Conservation (phyloP, 1,139 yeast genomes). For the Suhomyces maxii region DNA sequence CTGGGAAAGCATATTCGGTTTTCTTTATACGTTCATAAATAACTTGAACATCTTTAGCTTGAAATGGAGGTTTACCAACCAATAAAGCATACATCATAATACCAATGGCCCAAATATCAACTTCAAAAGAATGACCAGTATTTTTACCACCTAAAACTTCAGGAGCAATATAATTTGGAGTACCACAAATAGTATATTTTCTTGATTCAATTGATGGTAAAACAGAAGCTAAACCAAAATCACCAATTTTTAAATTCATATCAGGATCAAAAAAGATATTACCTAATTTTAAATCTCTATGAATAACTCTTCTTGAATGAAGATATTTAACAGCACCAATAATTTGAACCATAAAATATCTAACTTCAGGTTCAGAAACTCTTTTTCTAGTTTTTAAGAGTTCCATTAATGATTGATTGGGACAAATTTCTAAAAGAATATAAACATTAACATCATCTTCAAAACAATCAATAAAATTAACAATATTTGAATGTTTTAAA, state of each 20-base stretch:
- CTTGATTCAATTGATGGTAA: conserved; percentile 67
- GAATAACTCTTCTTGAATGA: conserved; percentile 92
- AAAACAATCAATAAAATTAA: conserved; percentile 89
- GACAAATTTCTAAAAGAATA: conserved; percentile 90
- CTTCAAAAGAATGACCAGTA: conserved; percentile 90
- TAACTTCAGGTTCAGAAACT: conserved; percentile 87
- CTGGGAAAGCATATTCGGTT: conserved; percentile 81
- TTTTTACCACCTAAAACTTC: conserved; percentile 89
- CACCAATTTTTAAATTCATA: conserved; percentile 93
- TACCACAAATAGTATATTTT: conserved; percentile 93
- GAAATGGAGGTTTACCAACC: conserved; percentile 95
- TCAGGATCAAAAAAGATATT: conserved; percentile 90
- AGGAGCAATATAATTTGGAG: conserved; percentile 97
- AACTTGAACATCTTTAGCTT: conserved; percentile 89
- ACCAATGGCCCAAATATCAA: conserved; percentile 96
- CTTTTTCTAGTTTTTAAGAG: conserved; percentile 79
- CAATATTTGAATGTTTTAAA: conserved; percentile 85
- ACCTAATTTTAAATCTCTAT: conserved; percentile 91
- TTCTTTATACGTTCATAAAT: conserved; percentile 90
- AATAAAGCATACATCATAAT: conserved; percentile 91
- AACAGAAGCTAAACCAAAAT: conserved; percentile 93
- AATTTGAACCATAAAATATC: conserved; percentile 87
- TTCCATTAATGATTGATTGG: conserved; percentile 91
- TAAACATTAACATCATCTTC: conserved; percentile 94
- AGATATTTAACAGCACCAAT: conserved; percentile 91